A percentile compares a stretch with the other conserved stretches of the same genome.
These are phyloP conservation scores for Xylaria longipes DNA, from an alignment of 495 filamentous ascomycete genomes.

Conservation along the genomic window DNA sequence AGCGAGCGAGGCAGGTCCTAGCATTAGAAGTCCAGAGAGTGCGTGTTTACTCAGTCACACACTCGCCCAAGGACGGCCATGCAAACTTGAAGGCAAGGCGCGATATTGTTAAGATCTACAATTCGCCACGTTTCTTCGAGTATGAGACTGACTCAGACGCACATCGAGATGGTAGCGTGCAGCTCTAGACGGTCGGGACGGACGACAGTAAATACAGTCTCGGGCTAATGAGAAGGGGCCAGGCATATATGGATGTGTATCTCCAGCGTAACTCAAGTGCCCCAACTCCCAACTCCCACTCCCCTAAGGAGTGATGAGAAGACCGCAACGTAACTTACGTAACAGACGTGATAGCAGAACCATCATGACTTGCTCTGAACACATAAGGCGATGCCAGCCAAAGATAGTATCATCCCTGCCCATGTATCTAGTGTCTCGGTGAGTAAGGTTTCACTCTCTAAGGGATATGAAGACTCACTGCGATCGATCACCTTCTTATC, in stretches of 20 bases:
- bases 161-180: not conserved
- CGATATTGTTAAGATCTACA: not conserved
- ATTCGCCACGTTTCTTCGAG: not conserved
- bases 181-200: not conserved
- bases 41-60: constrained; percentile 1
- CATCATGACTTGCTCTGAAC: constrained; percentile 67
- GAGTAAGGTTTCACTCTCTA: constrained; percentile 13
- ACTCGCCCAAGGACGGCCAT: not conserved
- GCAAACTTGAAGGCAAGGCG: not conserved
- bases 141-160: not conserved
- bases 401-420: constrained; percentile 82
- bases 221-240: not conserved
- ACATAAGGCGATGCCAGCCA: constrained; percentile 86
- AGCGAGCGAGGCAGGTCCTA: not conserved
- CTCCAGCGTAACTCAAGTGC: not conserved
- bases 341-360: not conserved
- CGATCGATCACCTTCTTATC: constrained; percentile 86
- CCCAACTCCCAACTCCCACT: not conserved
- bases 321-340: not conserved
- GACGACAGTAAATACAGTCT: not conserved
- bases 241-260: not conserved
- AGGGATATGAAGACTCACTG: constrained; percentile 54
- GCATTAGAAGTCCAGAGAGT: not conserved
- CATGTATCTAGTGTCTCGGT: constrained; percentile 69
- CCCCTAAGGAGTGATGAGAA: not conserved